phyloP scores from a whole-genome alignment of 2,329 filamentous ascomycete genomes.

The Oidium heveae region DNA sequence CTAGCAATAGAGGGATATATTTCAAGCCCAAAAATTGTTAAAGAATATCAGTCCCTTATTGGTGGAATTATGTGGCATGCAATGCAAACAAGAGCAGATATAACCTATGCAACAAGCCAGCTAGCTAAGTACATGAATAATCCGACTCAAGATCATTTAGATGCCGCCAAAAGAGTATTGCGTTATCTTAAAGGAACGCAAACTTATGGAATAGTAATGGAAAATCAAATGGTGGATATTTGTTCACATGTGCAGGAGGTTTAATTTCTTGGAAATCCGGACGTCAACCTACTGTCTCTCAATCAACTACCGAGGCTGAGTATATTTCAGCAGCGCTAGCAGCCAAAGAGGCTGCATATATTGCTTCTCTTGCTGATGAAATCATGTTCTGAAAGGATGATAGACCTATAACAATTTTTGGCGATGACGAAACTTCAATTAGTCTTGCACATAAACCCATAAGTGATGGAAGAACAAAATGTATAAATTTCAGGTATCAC shows the following conservation, averaged over 20 bases:
- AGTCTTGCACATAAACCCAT: background rate
- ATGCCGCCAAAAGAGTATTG: background rate
- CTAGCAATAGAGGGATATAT: background rate
- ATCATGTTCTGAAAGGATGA: background rate
- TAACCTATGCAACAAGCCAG: background rate
- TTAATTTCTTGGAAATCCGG: background rate
- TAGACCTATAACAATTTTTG: background rate
- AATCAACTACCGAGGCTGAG: background rate
- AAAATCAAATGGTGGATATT: background rate
- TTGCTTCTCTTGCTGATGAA: background rate
- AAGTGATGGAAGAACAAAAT: background rate
- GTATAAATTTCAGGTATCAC: constrained; percentile 1
- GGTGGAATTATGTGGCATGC: background rate
- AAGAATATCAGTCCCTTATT: background rate
- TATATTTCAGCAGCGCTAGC: constrained; percentile 1
- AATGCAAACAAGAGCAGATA: background rate
- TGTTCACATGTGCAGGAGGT: background rate
- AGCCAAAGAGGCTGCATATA: background rate
- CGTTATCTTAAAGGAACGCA: background rate
- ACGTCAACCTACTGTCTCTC: background rate
- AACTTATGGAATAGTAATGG: background rate
- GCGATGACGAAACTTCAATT: background rate
- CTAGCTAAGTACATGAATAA: constrained; percentile 1
- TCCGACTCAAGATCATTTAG: background rate
- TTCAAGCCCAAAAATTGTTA: background rate